phyloP scores from a whole-genome alignment of 345 rosid species.

The Combretum micranthum region DNA sequence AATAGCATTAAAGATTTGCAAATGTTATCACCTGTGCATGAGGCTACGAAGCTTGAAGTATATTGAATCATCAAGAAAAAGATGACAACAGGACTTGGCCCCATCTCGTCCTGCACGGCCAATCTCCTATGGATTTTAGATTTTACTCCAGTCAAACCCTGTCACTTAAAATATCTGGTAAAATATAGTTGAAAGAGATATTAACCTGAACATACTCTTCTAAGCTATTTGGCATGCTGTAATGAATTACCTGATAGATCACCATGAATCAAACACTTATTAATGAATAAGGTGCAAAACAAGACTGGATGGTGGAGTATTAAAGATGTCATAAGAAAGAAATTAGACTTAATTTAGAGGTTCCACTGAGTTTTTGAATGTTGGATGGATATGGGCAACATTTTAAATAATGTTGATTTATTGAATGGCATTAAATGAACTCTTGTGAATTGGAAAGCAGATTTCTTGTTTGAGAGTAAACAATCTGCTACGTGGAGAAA shows the following conservation, averaged over 20 bases:
- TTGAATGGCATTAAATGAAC: too few species aligned
- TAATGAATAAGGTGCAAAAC: too few species aligned
- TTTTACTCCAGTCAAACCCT: slow-evolving; percentile 10
- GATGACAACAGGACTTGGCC: slow-evolving; percentile 76
- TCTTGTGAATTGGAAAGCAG: too few species aligned
- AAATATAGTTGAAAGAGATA: slow-evolving; percentile 12
- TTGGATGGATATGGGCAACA: too few species aligned
- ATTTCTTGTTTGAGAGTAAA: too few species aligned
- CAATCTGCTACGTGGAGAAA: not conserved
- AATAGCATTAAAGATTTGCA: not conserved
- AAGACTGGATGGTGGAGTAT: too few species aligned
- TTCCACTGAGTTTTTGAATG: too few species aligned
- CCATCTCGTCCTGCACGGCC: slow-evolving; percentile 99
- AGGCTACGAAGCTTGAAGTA: slow-evolving; percentile 91
- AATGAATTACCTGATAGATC: slow-evolving; percentile 73
- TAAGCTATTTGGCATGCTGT: slow-evolving; percentile 93
- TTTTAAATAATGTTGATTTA: too few species aligned
- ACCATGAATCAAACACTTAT: too few species aligned
- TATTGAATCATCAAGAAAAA: slow-evolving; percentile 64
- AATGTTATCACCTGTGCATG: slow-evolving; percentile 55
- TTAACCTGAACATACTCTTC: slow-evolving; percentile 97
- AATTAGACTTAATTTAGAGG: too few species aligned
- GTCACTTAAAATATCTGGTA: slow-evolving; percentile 10
- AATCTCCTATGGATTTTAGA: slow-evolving; percentile 48
- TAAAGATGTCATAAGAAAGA: too few species aligned